Evolutionary conservation across 2,329 filamentous ascomycete genomes (phyloP).

Genomic region (Huntiella decipiens): DNA sequence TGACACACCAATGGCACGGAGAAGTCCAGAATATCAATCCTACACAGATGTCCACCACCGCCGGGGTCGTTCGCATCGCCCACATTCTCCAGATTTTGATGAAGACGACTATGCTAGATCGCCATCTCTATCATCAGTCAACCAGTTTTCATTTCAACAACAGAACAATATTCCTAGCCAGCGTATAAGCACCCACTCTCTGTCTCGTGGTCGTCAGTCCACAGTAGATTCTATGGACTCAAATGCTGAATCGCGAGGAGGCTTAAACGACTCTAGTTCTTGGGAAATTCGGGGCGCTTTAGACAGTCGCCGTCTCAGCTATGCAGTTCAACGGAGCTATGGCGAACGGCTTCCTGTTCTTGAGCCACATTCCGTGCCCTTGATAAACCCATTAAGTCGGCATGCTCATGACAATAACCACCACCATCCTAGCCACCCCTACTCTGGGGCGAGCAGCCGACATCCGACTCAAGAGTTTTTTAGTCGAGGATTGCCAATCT

Average conservation of each 20-base stretch:
- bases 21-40: constrained; percentile 6
- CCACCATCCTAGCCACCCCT: no score
- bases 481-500: not conserved
- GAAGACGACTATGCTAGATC: constrained; percentile 3
- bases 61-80: not conserved
- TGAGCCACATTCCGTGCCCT: not conserved
- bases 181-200: not conserved
- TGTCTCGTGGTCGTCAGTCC: not conserved
- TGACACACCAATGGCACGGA: constrained; percentile 8
- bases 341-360: not conserved
- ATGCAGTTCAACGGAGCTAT: not conserved
- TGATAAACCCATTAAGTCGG: no score
- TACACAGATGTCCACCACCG: not conserved
- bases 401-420: no score
- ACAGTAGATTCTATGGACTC: constrained; percentile 1
- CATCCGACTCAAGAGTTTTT: no score
- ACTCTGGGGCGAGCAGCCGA: no score
- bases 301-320: not conserved
- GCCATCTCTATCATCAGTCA: constrained; percentile 1
- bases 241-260: not conserved
- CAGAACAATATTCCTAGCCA: constrained; percentile 1
- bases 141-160: constrained; percentile 1
- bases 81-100: not conserved
- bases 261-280: not conserved
- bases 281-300: not conserved